A percentile compares a stretch with the other conserved stretches of the same genome.
These are phyloP conservation scores for Nematocida ironsii DNA, from an alignment of 371 early-diverging fungal genomes.

Conservation along the genomic window DNA sequence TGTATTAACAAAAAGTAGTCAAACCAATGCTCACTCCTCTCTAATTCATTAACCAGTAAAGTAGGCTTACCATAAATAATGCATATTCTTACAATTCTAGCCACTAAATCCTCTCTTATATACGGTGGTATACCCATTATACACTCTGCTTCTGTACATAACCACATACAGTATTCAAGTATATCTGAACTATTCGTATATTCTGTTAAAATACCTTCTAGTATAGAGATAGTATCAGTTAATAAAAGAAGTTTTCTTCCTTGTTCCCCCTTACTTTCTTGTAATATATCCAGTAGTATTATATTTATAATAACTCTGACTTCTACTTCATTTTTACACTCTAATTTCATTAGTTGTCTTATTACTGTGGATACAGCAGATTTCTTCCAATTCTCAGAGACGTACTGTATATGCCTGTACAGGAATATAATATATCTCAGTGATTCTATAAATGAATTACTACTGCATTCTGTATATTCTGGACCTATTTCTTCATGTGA, in stretches of 20 bases:
- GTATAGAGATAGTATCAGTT: constrained; percentile 7
- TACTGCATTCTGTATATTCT: neutral
- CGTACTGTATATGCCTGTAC: neutral
- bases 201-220: neutral
- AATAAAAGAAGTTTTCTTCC: constrained; percentile 4
- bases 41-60: neutral
- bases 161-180: neutral
- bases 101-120: neutral
- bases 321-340: constrained; percentile 8
- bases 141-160: neutral
- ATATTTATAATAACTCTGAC: constrained; percentile 29
- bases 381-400: neutral
- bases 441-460: neutral
- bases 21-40: neutral
- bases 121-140: neutral
- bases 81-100: neutral
- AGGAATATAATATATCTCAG: constrained; percentile 1
- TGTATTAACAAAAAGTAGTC: neutral
- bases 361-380: neutral
- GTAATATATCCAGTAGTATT: neutral
- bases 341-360: neutral
- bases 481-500: neutral
- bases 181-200: neutral
- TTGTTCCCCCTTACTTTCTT: neutral
- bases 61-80: neutral